Percentiles rank a stretch among this genome's conserved stretches.
phyloP scores from a whole-genome alignment of 129 eudicot genomes.

The sunflower (Helianthus annuus) region HanXRQr2.0-SUNRISE NC_035440.2:14095559-14096058 shows the following conservation, averaged over 20 bases:
- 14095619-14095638: too few species aligned
- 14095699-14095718: not conserved
- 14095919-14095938: constrained; percentile 24
- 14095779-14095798: too few species aligned
- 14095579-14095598: too few species aligned
- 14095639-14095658: too few species aligned
- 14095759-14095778: too few species aligned
- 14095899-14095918: constrained; percentile 16
- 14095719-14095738: constrained; percentile 2
- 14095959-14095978: constrained; percentile 34
- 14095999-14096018: constrained; percentile 27
- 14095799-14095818: too few species aligned
- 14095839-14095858: too few species aligned
- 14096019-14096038: not conserved
- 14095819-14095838: too few species aligned
- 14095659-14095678: too few species aligned
- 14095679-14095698: too few species aligned
- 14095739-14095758: not conserved
- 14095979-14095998: constrained; percentile 31
- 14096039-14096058: not conserved
- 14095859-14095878: not conserved
- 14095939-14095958: constrained; percentile 7
- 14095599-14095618: too few species aligned
- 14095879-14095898: constrained; percentile 19
- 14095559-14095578: too few species aligned